These are phyloP conservation scores for Basidiobolus heterosporus DNA, from an alignment of 371 early-diverging fungal genomes.

Conservation along the genomic window DNA sequence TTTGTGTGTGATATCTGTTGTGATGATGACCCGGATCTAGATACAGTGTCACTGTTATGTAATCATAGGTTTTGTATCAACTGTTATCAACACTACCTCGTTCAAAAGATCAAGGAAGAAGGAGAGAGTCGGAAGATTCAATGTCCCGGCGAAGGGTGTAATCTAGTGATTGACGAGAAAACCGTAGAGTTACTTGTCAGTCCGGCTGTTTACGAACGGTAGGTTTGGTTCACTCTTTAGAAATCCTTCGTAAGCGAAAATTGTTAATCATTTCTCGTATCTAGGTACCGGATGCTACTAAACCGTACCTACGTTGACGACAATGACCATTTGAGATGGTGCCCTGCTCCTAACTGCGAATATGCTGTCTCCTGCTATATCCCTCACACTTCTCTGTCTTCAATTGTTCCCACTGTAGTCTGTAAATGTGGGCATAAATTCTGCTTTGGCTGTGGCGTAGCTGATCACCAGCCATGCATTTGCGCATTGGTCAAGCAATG, in stretches of 20 bases:
- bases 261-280: not conserved
- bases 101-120: conserved; percentile 70
- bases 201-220: conserved; percentile 27
- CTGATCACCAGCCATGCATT: conserved; percentile 84
- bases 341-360: conserved; percentile 90
- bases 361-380: conserved; percentile 80
- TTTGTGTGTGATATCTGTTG: conserved; percentile 85
- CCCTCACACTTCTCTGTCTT: conserved; percentile 41
- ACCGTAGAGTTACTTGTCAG: conserved; percentile 49
- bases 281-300: conserved; percentile 59
- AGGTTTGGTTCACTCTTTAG: conserved; percentile 4
- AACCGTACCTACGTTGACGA: conserved; percentile 83
- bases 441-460: conserved; percentile 84
- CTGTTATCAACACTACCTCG: conserved; percentile 73
- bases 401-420: conserved; percentile 69
- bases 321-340: conserved; percentile 66
- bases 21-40: conserved; percentile 33
- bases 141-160: conserved; percentile 70
- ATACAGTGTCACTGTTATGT: conserved; percentile 58
- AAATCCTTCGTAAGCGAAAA: not conserved
- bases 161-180: conserved; percentile 58
- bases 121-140: conserved; percentile 71
- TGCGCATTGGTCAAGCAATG: conserved; percentile 74
- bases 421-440: conserved; percentile 70
- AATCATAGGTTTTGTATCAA: conserved; percentile 69